Evolutionary conservation across 1,284 basidiomycete species (phyloP).

Genomic region (Sporisorium graminicola): DNA sequence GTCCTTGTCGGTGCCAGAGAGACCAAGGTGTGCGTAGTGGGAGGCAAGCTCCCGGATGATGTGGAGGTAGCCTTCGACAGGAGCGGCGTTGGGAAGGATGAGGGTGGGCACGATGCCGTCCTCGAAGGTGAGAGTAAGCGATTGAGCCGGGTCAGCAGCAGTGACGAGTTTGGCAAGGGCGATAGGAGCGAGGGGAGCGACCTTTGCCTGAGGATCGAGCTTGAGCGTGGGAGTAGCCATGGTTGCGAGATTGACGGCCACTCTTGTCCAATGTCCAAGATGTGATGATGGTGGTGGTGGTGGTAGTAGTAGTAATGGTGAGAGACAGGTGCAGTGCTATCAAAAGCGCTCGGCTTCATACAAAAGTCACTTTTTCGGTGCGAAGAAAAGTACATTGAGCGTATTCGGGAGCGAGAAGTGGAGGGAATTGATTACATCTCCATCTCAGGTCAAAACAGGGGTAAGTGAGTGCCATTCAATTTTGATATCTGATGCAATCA

Average conservation of each 20-base stretch:
- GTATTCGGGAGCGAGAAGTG: background rate
- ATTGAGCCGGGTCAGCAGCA: conserved; percentile 24
- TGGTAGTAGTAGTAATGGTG: no score
- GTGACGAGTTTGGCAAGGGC: conserved; percentile 54
- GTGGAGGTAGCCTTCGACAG: conserved; percentile 53
- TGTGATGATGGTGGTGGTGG: conserved; percentile 2
- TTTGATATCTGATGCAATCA: background rate
- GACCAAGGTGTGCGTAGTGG: conserved; percentile 50
- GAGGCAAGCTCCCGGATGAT: conserved; percentile 59
- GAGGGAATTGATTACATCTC: conserved; percentile 10
- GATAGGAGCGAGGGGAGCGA: conserved; percentile 55
- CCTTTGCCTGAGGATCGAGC: conserved; percentile 58
- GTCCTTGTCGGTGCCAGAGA: conserved; percentile 56
- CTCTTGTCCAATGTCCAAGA: conserved; percentile 17
- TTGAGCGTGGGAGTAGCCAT: conserved; percentile 50
- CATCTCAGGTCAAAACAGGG: no score
- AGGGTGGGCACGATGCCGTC: conserved; percentile 45
- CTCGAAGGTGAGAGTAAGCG: conserved; percentile 49
- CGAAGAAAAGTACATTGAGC: conserved; percentile 2
- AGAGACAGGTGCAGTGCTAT: background rate
- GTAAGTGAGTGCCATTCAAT: conserved; percentile 6
- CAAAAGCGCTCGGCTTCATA: conserved; percentile 14
- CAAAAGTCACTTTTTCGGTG: conserved; percentile 4
- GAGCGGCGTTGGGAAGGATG: conserved; percentile 30
- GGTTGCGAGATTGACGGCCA: conserved; percentile 12